Evolutionary conservation across 2,329 filamentous ascomycete genomes (phyloP), one percentile per base, ranked within the genome.

Genomic region (Pseudogymnoascus sp.): DNA sequence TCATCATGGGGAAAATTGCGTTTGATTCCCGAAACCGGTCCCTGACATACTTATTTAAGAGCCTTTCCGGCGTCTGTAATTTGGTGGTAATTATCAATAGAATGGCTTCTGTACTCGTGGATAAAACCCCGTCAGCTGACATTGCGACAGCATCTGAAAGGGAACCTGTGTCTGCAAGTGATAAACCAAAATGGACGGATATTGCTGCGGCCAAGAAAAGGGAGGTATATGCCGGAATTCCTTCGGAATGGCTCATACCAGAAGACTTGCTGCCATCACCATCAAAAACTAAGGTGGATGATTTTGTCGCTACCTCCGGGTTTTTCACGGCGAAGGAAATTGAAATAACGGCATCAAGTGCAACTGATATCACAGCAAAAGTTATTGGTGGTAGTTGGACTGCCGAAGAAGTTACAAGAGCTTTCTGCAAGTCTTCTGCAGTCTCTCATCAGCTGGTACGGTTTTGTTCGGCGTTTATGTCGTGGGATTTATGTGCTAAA

Each of bases 391-490:
- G 71, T 22, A 69, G 6, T 70, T 82, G 78, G 75, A 82, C 74
- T 4, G 77, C 82, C 62, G 74, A 78, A 59, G 73, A 80, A 60
- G 80, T 84, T 6, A 78, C 78, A 2, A 71, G 69, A 60, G 78
- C 79, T 0, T 83, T 83, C 65, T 82, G 79, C 65, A 83, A 83
- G 68, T 72, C 78, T 28, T 79, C 81, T 4, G 74, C 78, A 3
- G 78, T 80, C 18, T 81, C 80, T 6, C 80, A 83, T 64, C 81
- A 83, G 70, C 65, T 83, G 66, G 79, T 47, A 47, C n/a, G 41
- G 22, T 25, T 28, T 28, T 28, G 7, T 1, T 28, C 25, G 4
- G 41, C 28, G 12, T 28, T 28, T 20, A 47, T 25, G 3, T 2
- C 7, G n/a, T 14, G 2, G 6, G 5, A 47, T 47, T n/a, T 15